Evolutionary conservation across 129 eudicot genomes (phyloP).

Genomic region (Dittrichia graveolens): DNA sequence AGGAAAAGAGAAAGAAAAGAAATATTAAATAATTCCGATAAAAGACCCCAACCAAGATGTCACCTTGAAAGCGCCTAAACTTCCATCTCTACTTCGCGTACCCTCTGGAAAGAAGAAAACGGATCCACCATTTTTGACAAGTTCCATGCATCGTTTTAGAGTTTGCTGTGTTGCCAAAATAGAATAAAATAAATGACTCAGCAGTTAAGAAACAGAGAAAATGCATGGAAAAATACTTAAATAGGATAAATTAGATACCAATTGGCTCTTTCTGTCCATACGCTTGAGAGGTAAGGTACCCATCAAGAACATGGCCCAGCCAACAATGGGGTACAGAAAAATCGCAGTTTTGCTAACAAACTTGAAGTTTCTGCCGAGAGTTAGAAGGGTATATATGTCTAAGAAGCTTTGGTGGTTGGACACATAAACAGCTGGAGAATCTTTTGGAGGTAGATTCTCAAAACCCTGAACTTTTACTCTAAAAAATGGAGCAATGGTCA

Average conservation of each 20-base stretch:
- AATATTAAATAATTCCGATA: no score
- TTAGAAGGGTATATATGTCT: conserved; percentile 79
- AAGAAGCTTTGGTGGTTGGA: conserved; percentile 95
- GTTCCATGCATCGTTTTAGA: conserved; percentile 79
- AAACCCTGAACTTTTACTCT: conserved; percentile 65
- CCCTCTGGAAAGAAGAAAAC: conserved; percentile 96
- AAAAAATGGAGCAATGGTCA: conserved; percentile 59
- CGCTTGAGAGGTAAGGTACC: conserved; percentile 85
- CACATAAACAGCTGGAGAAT: conserved; percentile 83
- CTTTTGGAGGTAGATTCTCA: conserved; percentile 71
- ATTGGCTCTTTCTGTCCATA: conserved; percentile 83
- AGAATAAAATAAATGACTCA: conserved; percentile 2
- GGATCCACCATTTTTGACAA: conserved; percentile 85
- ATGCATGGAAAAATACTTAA: neutral
- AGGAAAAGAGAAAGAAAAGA: neutral
- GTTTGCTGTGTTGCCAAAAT: conserved; percentile 55
- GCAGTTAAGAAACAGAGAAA: conserved; percentile 2
- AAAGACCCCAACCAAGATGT: neutral
- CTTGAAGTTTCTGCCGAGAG: conserved; percentile 84
- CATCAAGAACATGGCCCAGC: conserved; percentile 93
- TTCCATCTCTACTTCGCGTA: conserved; percentile 82
- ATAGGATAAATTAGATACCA: conserved; percentile 46
- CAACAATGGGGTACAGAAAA: conserved; percentile 72
- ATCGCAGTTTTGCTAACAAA: conserved; percentile 87
- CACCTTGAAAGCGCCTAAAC: conserved; percentile 89